Conservation (phyloP, 371 early-diverging fungal species). For the Mucor indicus region DNA sequence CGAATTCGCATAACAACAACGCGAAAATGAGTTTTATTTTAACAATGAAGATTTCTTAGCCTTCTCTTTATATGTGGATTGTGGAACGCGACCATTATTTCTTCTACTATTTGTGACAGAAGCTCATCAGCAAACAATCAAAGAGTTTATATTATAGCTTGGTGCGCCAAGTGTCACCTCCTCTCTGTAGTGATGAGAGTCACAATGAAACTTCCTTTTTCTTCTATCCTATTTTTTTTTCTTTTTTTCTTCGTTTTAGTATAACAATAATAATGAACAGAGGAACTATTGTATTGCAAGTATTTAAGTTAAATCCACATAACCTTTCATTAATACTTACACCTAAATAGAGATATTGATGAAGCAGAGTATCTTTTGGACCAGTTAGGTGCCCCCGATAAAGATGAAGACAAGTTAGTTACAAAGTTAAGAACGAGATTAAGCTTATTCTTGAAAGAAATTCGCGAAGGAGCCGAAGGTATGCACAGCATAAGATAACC, state of each 20-base stretch:
- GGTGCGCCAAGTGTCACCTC: too few relatives aligned
- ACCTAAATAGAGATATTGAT: constrained; percentile 39
- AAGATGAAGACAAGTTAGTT: constrained; percentile 39
- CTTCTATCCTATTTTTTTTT: constrained; percentile 1
- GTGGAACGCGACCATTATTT: too few relatives aligned
- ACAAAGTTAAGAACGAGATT: constrained; percentile 48
- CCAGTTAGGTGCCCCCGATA: constrained; percentile 44
- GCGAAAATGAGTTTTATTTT: too few relatives aligned
- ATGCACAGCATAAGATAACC: neutral
- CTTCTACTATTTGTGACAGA: too few relatives aligned
- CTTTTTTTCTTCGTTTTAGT: neutral
- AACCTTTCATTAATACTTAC: neutral
- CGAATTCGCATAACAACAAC: too few relatives aligned
- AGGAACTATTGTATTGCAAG: constrained; percentile 29
- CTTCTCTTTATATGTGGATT: neutral
- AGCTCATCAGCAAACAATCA: too few relatives aligned
- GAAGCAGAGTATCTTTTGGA: constrained; percentile 55
- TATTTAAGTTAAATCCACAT: neutral
- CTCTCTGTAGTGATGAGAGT: too few relatives aligned
- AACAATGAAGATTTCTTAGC: too few relatives aligned
- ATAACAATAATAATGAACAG: constrained; percentile 20
- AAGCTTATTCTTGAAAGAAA: constrained; percentile 33
- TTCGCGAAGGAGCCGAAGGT: constrained; percentile 55
- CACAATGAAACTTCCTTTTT: neutral
- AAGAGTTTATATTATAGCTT: too few relatives aligned